Conservation (phyloP, 2,329 filamentous ascomycete species). For the Xylariaceae sp. region DNA sequence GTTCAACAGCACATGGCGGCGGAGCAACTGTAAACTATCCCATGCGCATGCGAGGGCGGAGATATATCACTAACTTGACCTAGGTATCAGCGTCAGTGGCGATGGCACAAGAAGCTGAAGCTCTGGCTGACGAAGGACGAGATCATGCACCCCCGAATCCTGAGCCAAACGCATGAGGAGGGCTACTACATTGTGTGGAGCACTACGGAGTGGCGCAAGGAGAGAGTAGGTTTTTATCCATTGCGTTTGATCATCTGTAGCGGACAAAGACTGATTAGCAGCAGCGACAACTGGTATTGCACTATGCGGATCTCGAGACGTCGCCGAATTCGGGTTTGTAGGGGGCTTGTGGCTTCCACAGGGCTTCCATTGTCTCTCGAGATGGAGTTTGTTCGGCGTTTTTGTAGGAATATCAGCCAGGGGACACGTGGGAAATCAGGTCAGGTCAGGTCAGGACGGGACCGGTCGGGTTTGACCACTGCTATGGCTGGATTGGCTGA, state of each 20-base stretch:
- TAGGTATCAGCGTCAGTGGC: conserved; percentile 62
- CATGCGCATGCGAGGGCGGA: neutral
- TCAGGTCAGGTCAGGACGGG: conserved; percentile 8
- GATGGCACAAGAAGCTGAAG: conserved; percentile 65
- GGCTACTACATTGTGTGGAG: conserved; percentile 67
- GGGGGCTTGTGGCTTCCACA: conserved; percentile 11
- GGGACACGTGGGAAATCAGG: conserved; percentile 17
- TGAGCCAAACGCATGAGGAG: conserved; percentile 57
- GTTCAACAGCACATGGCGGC: conserved; percentile 61
- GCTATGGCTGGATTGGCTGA: neutral
- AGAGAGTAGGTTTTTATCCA: conserved; percentile 47
- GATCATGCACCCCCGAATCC: conserved; percentile 57
- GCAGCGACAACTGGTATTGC: conserved; percentile 57
- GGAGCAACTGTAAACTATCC: conserved; percentile 52
- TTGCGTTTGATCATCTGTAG: neutral
- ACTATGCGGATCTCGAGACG: conserved; percentile 60
- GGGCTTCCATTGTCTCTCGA: conserved; percentile 12
- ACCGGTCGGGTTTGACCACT: conserved; percentile 4
- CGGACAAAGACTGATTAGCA: conserved; percentile 7
- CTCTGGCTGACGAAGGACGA: conserved; percentile 67
- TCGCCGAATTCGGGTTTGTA: conserved; percentile 20
- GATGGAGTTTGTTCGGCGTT: conserved; percentile 20
- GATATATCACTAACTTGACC: conserved; percentile 16
- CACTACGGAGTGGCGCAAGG: conserved; percentile 57
- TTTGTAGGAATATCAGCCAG: conserved; percentile 22